phyloP scores from a whole-genome alignment of 768 basidiomycete species.

The Galerina sulciceps region DNA sequence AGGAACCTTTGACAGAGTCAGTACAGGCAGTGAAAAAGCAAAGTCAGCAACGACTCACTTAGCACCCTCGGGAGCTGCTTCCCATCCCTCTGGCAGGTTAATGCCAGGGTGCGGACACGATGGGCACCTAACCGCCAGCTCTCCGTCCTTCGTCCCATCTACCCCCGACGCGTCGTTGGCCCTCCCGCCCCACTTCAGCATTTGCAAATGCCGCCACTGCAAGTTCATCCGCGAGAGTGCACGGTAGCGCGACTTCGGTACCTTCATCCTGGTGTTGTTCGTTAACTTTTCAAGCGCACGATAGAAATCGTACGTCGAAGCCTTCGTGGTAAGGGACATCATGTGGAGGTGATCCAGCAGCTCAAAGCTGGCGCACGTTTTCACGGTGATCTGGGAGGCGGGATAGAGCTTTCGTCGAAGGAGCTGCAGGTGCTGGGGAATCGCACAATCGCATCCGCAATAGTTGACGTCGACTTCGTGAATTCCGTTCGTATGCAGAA shows the following conservation, averaged over 20 bases:
- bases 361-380: conserved; percentile 10
- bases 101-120: too few relatives aligned
- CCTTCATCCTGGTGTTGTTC: conserved; percentile 1
- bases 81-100: too few relatives aligned
- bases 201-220: background rate
- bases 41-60: too few relatives aligned
- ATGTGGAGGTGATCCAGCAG: background rate
- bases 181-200: background rate
- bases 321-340: conserved; percentile 3
- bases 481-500: conserved; percentile 17
- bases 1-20: too few relatives aligned
- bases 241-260: background rate
- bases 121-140: too few relatives aligned
- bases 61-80: too few relatives aligned
- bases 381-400: conserved; percentile 1
- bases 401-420: conserved; percentile 14
- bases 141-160: too few relatives aligned
- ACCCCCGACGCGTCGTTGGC: too few relatives aligned
- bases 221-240: background rate
- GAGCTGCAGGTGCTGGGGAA: conserved; percentile 19
- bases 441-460: conserved; percentile 9
- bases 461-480: conserved; percentile 11
- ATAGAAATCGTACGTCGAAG: conserved; percentile 9
- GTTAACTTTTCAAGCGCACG: conserved; percentile 3
- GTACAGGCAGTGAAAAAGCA: too few relatives aligned